Percentiles rank a stretch among this genome's conserved stretches.
Conservation (phyloP, 163 green algal genomes). For the Scenedesmus sp. region DNA sequence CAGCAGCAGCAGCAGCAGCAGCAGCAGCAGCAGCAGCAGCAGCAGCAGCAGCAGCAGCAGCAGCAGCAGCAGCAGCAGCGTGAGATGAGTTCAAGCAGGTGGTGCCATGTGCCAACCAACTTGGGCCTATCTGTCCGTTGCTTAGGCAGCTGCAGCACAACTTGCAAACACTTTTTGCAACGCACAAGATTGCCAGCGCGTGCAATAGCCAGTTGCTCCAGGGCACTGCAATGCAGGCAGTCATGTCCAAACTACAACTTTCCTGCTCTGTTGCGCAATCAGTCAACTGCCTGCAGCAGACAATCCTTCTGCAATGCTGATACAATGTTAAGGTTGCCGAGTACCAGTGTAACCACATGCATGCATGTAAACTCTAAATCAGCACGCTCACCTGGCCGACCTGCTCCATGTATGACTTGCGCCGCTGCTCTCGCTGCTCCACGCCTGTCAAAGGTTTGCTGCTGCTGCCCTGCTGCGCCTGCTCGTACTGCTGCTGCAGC, state of each 20-base stretch:
- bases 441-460: neutral
- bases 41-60: neutral
- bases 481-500: slow-evolving; percentile 36
- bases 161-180: too few species aligned
- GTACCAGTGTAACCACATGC: neutral
- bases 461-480: neutral
- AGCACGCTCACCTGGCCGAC: neutral
- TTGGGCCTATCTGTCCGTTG: neutral
- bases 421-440: slow-evolving; percentile 53
- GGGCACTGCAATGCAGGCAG: too few species aligned
- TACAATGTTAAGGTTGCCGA: neutral
- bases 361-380: neutral
- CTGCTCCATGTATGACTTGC: slow-evolving; percentile 55
- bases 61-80: neutral
- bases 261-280: too few species aligned
- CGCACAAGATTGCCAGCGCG: neutral
- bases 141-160: neutral
- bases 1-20: neutral
- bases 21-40: slow-evolving; percentile 15
- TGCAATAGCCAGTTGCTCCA: neutral
- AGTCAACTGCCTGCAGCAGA: neutral
- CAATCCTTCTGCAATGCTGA: neutral
- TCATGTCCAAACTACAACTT: too few species aligned
- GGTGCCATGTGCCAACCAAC: neutral
- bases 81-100: neutral